These are phyloP conservation scores for Dryas octopetala DNA, from an alignment of 306 rosid genomes.

Conservation along the genomic window DNA sequence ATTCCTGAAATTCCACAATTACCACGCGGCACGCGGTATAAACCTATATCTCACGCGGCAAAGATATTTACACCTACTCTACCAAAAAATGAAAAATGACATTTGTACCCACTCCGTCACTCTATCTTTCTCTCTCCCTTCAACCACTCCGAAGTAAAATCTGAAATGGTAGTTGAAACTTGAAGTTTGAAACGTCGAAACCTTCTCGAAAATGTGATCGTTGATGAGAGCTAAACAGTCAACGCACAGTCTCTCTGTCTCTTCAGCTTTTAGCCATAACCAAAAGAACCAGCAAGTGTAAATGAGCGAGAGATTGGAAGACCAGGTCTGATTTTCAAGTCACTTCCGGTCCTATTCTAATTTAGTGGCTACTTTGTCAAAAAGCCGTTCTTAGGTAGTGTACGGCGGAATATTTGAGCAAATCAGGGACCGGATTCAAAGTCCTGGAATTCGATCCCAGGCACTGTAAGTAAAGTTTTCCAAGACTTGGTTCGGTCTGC, in stretches of 20 bases:
- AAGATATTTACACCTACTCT: not conserved
- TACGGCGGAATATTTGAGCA: not conserved
- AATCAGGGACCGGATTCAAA: not conserved
- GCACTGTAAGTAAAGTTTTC: not conserved
- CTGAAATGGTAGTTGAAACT: not conserved
- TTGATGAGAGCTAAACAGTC: not conserved
- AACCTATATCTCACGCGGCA: not conserved
- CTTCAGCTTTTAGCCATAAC: not conserved
- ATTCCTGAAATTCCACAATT: too few relatives aligned
- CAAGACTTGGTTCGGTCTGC: not conserved
- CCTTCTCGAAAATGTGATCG: not conserved
- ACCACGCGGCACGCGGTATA: not conserved
- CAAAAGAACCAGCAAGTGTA: not conserved
- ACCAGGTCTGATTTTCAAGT: not conserved
- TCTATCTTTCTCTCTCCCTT: not conserved
- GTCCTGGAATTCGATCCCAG: not conserved
- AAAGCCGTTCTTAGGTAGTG: not conserved
- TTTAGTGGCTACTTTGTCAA: too few relatives aligned
- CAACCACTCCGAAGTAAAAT: rapidly evolving
- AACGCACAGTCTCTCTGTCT: not conserved
- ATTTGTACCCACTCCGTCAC: not conserved
- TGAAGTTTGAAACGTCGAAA: not conserved
- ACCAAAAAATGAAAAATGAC: too few relatives aligned
- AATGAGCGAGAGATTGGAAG: not conserved
- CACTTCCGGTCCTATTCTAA: not conserved